phyloP scores from a whole-genome alignment of 768 basidiomycete genomes.

The Nevesoporus exiguus region DNA sequence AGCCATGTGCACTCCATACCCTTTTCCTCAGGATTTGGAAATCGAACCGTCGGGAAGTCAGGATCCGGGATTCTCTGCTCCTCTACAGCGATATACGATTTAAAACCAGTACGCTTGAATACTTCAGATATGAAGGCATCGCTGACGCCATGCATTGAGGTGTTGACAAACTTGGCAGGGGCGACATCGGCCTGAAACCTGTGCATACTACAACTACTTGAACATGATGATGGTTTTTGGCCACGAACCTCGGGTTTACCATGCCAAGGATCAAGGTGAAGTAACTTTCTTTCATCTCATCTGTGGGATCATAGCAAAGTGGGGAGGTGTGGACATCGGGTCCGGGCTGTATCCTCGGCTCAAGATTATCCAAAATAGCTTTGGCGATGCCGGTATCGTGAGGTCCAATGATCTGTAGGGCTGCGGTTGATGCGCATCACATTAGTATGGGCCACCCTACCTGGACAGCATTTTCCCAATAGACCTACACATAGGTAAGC shows the following conservation, averaged over 20 bases:
- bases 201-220: not conserved
- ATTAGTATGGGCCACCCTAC: slow-evolving; percentile 33
- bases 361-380: slow-evolving; percentile 58
- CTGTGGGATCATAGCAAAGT: slow-evolving; percentile 54
- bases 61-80: slow-evolving; percentile 77
- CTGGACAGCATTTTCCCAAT: slow-evolving; percentile 88
- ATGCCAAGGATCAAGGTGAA: slow-evolving; percentile 38
- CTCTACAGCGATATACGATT: slow-evolving; percentile 54
- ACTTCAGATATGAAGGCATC: slow-evolving; percentile 57
- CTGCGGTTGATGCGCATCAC: not conserved
- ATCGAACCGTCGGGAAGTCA: slow-evolving; percentile 78
- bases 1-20: slow-evolving; percentile 39
- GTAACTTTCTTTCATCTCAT: slow-evolving; percentile 58
- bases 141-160: slow-evolving; percentile 89
- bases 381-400: slow-evolving; percentile 76
- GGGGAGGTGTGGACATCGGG: slow-evolving; percentile 37
- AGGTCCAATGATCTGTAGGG: slow-evolving; percentile 70
- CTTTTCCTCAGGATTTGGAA: slow-evolving; percentile 91
- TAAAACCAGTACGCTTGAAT: slow-evolving; percentile 58
- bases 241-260: slow-evolving; percentile 17
- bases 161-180: slow-evolving; percentile 69
- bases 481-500: slow-evolving; percentile 50
- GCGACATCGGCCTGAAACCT: slow-evolving; percentile 10
- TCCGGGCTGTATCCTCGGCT: slow-evolving; percentile 46
- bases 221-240: not conserved